A percentile compares a stretch with the other conserved stretches of the same genome.
phyloP scores from a whole-genome alignment of 192 early-diverging fungal species.

The Entomortierella lignicola region DNA sequence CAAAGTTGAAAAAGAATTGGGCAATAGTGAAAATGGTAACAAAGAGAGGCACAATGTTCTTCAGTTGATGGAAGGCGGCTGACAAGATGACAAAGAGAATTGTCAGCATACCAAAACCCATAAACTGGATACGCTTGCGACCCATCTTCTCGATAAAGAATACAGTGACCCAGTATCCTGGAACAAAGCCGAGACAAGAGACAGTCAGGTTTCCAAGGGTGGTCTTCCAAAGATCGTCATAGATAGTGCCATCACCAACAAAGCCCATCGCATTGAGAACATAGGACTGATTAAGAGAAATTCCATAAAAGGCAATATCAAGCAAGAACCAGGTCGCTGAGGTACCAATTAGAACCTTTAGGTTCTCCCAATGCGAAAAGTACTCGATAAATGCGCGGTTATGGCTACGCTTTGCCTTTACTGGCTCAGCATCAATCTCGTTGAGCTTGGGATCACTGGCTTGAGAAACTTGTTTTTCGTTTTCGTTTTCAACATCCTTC shows the following conservation, averaged over 20 bases:
- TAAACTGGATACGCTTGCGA: constrained; percentile 91
- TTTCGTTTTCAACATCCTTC: constrained; percentile 62
- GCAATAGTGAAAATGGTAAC: constrained; percentile 58
- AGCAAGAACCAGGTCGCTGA: constrained; percentile 81
- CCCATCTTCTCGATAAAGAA: constrained; percentile 87
- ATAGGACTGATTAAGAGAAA: constrained; percentile 75
- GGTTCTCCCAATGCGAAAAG: constrained; percentile 84
- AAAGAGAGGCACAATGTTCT: constrained; percentile 60
- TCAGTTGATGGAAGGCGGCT: constrained; percentile 37
- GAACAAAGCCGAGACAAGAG: constrained; percentile 84
- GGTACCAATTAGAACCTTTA: constrained; percentile 81
- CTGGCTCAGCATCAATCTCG: constrained; percentile 60
- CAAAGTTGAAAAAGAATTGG: constrained; percentile 72
- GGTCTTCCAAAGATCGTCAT: constrained; percentile 72
- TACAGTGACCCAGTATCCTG: constrained; percentile 97
- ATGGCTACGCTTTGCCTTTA: constrained; percentile 54
- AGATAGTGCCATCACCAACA: constrained; percentile 62
- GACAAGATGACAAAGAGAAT: constrained; percentile 74
- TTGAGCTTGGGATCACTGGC: constrained; percentile 59
- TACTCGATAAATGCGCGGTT: constrained; percentile 74
- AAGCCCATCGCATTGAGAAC: constrained; percentile 83
- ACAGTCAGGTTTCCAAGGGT: constrained; percentile 93
- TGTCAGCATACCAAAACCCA: constrained; percentile 83
- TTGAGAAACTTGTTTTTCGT: constrained; percentile 45
- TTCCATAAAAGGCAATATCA: constrained; percentile 81